Conservation (phyloP, 179 eudicot genomes). For the Beta corolliflora region DNA sequence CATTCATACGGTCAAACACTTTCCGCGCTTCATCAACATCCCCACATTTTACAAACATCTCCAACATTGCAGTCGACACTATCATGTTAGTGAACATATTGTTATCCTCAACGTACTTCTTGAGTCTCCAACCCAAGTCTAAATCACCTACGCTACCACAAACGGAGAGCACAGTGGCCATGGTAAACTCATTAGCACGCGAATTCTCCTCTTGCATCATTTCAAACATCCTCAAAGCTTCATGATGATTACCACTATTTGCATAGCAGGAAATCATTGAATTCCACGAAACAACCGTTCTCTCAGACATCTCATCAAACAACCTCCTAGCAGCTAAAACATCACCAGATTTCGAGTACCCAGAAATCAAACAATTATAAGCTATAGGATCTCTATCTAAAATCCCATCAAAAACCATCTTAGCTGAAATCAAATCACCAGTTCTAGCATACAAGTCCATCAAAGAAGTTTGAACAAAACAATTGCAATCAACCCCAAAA, state of each 20-base stretch:
- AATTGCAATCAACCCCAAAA: constrained; percentile 45
- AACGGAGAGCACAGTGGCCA: constrained; percentile 51
- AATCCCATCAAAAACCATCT: constrained; percentile 50
- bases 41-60: constrained; percentile 71
- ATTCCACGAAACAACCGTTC: constrained; percentile 59
- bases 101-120: constrained; percentile 46
- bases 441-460: constrained; percentile 59
- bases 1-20: constrained; percentile 50
- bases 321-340: constrained; percentile 42
- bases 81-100: constrained; percentile 45
- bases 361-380: constrained; percentile 59
- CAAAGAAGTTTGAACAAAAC: constrained; percentile 52
- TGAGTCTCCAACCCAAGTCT: constrained; percentile 51
- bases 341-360: constrained; percentile 50
- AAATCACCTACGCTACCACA: constrained; percentile 54
- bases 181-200: constrained; percentile 48
- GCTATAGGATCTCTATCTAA: constrained; percentile 43
- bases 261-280: constrained; percentile 56
- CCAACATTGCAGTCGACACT: constrained; percentile 61
- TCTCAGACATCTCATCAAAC: constrained; percentile 58
- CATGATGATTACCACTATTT: constrained; percentile 44
- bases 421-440: constrained; percentile 53
- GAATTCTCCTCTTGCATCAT: constrained; percentile 43
- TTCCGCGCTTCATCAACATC: constrained; percentile 56
- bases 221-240: constrained; percentile 54